Percentiles rank a stretch among this genome's conserved stretches.
Evolutionary conservation across 768 basidiomycete species (phyloP).

Genomic region (Leccinum olivaceopallidum): DNA sequence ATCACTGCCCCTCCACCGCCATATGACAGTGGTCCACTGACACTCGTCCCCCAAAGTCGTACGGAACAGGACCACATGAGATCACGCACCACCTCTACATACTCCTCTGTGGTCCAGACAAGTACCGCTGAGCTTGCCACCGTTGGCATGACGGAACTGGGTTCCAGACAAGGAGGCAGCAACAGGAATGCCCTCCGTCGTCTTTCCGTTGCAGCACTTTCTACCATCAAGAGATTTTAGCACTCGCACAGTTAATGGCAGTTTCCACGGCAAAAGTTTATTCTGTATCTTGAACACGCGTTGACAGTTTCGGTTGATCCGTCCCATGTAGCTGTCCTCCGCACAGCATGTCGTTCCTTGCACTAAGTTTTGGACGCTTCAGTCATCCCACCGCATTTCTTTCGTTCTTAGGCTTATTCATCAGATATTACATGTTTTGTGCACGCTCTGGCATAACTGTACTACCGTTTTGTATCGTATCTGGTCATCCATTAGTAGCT

Average conservation of each 20-base stretch:
- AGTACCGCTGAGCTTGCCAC: conserved; percentile 13
- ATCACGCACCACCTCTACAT: conserved; percentile 24
- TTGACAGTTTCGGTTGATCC: not conserved
- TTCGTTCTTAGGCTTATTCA: not conserved
- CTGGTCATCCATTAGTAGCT: not conserved
- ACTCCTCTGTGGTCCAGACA: conserved; percentile 22
- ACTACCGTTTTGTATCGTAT: conserved; percentile 21
- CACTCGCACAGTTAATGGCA: not conserved
- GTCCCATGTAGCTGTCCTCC: conserved; percentile 1
- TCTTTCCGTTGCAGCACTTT: conserved; percentile 34
- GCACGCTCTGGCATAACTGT: not conserved
- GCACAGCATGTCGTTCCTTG: conserved; percentile 8
- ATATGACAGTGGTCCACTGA: conserved; percentile 16
- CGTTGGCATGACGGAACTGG: conserved; percentile 8
- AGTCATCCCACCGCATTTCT: not conserved
- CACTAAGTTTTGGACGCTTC: not conserved
- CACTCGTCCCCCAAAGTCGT: conserved; percentile 8
- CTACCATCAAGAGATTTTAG: conserved; percentile 30
- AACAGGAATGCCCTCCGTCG: conserved; percentile 28
- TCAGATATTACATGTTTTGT: not conserved
- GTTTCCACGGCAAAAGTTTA: conserved; percentile 6
- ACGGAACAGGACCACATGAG: conserved; percentile 11
- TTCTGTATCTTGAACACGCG: conserved; percentile 9
- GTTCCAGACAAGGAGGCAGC: conserved; percentile 16
- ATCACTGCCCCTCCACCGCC: conserved; percentile 33